Base-by-base conservation (phyloP, 495 filamentous ascomycete genomes). In the Podospora bellae-mahoneyi region DNA sequence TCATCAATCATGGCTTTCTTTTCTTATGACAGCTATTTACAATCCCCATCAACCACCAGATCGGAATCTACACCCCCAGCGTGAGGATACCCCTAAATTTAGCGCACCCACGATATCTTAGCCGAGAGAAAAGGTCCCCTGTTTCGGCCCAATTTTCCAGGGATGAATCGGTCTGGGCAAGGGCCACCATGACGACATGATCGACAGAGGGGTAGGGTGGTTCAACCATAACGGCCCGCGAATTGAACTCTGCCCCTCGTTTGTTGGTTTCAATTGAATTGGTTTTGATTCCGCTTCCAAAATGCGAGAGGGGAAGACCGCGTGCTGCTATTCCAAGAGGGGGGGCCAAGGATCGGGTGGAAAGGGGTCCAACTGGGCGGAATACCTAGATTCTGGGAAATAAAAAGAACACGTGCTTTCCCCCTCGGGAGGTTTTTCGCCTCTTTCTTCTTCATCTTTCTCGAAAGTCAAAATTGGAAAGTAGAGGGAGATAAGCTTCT, bases 101-200 rank as follows among this genome's bases (percentile, higher is more conserved):
- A 48, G 39, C 39, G 39, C 39, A 5, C 7, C 30, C 30, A 32
- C 1, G 39, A 13, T 48, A 10, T 16, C 39, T 48, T 48, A 13
- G 39, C 39, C 39, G 39, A 5, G 13, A 48, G 39, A 48, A 10
- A 10, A 48, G 39, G 39, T 48, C 39, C 39, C 39, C 39, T 48
- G 39, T 48, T 48, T 48, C 39, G 39, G 39, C 39, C 39, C 39
- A 48, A 48, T 48, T 48, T 48, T 48, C 2, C 39, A 48, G 15
- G 39, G 39, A 58, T 58, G 5, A 58, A 2, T 0, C 2, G 16
- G 23, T 58, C 56, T 58, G 9, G 56, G 56, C 23, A 13, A 58
- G 19, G 19, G 56, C 19, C 7, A 20, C 23, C 34, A 61, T 61
- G 59, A 61, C 59, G 59, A 61, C 59, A 61, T 61, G 59, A 61